Conservation (phyloP, 495 filamentous ascomycete genomes). For the Hypomontagnella submonticulosa region DNA sequence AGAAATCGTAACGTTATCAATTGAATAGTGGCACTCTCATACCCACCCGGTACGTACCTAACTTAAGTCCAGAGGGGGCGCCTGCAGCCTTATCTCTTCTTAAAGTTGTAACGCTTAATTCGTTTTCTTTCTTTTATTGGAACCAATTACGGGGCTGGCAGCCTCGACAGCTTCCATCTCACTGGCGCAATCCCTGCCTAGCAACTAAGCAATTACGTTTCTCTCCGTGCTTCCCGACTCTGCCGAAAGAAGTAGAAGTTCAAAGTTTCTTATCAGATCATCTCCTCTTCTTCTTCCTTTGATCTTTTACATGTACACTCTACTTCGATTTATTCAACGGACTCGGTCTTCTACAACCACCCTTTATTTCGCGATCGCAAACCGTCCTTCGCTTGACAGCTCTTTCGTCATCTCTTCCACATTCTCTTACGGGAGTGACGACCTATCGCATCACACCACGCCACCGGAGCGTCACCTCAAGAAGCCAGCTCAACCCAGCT, state of each 20-base stretch:
- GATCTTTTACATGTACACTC: conserved; percentile 7
- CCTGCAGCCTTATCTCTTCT: conserved; percentile 37
- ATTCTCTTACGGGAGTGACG: conserved; percentile 8
- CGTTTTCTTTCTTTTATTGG: conserved; percentile 4
- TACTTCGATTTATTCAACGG: neutral
- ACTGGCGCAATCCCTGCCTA: conserved; percentile 9
- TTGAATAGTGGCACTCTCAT: neutral
- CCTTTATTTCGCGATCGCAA: conserved; percentile 29
- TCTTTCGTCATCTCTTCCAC: conserved; percentile 14
- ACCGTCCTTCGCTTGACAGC: conserved; percentile 15
- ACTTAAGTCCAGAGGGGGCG: neutral
- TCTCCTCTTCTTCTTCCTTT: conserved; percentile 17
- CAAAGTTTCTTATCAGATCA: conserved; percentile 29
- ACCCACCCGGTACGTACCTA: conserved; percentile 5
- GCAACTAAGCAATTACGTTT: conserved; percentile 23
- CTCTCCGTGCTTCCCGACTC: conserved; percentile 37
- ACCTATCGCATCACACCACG: conserved; percentile 21
- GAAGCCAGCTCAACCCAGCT: conserved; percentile 14
- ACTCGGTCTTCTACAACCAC: conserved; percentile 21
- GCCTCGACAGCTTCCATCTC: conserved; percentile 34
- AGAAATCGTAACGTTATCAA: conserved; percentile 16
- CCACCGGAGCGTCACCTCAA: conserved; percentile 14
- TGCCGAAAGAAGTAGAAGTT: conserved; percentile 24
- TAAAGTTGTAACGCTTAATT: neutral
- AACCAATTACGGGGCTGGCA: conserved; percentile 32